These are phyloP conservation scores for Cercospora sp. DNA, from an alignment of 2,329 filamentous ascomycete genomes.

Conservation along the genomic window DNA sequence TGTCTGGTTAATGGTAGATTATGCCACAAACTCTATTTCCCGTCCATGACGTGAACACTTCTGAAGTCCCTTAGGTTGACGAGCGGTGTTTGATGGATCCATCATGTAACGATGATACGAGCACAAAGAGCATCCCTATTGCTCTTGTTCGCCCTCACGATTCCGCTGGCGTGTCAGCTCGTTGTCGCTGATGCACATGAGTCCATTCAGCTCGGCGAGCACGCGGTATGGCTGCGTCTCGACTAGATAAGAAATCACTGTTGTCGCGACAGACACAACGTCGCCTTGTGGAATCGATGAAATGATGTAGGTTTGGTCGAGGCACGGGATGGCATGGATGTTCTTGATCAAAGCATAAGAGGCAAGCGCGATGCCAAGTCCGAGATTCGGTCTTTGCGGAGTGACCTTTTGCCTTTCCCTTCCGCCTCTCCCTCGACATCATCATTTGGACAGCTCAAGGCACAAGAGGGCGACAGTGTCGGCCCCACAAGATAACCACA, in stretches of 20 bases:
- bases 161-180: background rate
- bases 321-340: background rate
- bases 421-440: background rate
- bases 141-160: background rate
- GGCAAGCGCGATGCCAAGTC: background rate
- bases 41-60: conserved; percentile 18
- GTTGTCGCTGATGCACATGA: background rate
- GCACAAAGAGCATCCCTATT: background rate
- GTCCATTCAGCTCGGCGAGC: background rate
- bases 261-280: background rate
- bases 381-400: background rate
- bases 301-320: background rate
- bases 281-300: background rate
- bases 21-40: conserved; percentile 15
- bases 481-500: background rate
- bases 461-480: background rate
- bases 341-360: background rate
- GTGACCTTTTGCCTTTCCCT: background rate
- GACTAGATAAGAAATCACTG: too few relatives aligned
- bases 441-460: background rate
- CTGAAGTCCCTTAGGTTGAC: background rate
- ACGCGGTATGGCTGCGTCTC: background rate
- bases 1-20: background rate
- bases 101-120: background rate
- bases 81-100: too few relatives aligned